Base-by-base conservation (phyloP, 345 rosid genomes). In the Clausena lansium region DNA sequence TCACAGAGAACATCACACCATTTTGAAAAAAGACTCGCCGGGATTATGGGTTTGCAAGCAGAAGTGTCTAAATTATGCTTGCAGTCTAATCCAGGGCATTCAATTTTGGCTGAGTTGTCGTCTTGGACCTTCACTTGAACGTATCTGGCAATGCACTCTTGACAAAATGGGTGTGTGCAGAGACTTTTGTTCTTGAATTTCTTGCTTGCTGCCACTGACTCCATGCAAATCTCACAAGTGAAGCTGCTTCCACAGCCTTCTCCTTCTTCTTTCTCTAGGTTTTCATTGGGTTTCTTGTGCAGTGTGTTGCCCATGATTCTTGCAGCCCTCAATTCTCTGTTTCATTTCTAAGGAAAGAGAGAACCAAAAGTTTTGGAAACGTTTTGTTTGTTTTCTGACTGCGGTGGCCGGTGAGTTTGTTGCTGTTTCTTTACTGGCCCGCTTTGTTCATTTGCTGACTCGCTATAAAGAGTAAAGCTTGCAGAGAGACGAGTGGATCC, bases 1-100 rank as follows among this genome's bases (percentile, higher is more conserved):
- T 84, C 81, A 30, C 76, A 69, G 9, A 84, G 84, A 69, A 47
- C 39, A 70, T 84, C 87, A 64, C 82, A 76, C 84, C 84, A 84
- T 50, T 79, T 76, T 3, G 58, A 52, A 38, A 84, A 84, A 9
- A 72, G 17, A 57, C 65, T 71, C 67, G 58, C 54, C 33, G 84
- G 32, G 71, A 84, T 57, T n/a, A 84, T 63, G 10, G 62, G 52
- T 60, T 71, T 73, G 81, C 87, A 79, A 0, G 81, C 57, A 41
- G 73, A 38, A 28, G 84, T 77, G 20, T 84, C 84, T 14, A 84
- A 27, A 10, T 19, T 60, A 15, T 69, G 74, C 30, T 73, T 58
- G 71, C 87, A 84, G 39, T 36, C 70, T 41, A 79, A 60, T 32
- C 81, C 84, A 17, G 83, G 84, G 70, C 87, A 84, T 28, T 61